phyloP scores from a whole-genome alignment of 495 filamentous ascomycete species.

The Chaetomidium leptoderma region DNA sequence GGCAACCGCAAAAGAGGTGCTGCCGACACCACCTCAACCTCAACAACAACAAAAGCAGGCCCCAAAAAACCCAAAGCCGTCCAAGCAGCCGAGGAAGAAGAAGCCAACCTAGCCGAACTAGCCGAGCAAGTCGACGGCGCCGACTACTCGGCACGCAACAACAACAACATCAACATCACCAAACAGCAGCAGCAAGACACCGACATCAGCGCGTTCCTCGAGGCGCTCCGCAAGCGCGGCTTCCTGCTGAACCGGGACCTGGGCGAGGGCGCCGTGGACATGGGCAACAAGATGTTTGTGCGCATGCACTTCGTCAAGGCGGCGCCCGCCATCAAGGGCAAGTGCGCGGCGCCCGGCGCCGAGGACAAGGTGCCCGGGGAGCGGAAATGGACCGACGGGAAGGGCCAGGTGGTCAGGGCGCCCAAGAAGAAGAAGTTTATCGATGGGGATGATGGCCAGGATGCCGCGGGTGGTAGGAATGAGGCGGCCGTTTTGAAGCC shows the following conservation, averaged over 20 bases:
- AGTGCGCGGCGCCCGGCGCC: constrained; percentile 45
- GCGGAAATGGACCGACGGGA: constrained; percentile 9
- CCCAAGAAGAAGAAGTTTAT: constrained; percentile 55
- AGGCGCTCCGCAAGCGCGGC: constrained; percentile 70
- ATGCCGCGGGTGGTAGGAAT: constrained; percentile 49
- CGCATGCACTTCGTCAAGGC: constrained; percentile 89
- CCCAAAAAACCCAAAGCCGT: too few relatives aligned
- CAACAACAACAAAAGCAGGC: too few relatives aligned
- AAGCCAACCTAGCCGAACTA: constrained; percentile 45
- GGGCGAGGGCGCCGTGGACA: constrained; percentile 59
- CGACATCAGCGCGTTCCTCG: constrained; percentile 82
- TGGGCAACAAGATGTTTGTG: constrained; percentile 97
- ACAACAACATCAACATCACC: constrained; percentile 73
- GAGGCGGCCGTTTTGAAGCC: constrained; percentile 81
- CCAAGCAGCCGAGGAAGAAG: constrained; percentile 35
- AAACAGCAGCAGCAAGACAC: constrained; percentile 58
- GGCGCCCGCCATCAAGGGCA: constrained; percentile 62
- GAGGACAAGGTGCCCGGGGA: neutral
- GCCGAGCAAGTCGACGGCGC: constrained; percentile 51
- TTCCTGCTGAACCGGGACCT: constrained; percentile 64
- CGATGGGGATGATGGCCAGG: constrained; percentile 50
- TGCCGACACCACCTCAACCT: constrained; percentile 26
- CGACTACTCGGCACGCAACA: constrained; percentile 37
- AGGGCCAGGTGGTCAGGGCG: constrained; percentile 6
- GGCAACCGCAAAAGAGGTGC: constrained; percentile 47